Conservation (phyloP, 176 grass and related monocot genomes). For the Oryza longistaminata region DNA sequence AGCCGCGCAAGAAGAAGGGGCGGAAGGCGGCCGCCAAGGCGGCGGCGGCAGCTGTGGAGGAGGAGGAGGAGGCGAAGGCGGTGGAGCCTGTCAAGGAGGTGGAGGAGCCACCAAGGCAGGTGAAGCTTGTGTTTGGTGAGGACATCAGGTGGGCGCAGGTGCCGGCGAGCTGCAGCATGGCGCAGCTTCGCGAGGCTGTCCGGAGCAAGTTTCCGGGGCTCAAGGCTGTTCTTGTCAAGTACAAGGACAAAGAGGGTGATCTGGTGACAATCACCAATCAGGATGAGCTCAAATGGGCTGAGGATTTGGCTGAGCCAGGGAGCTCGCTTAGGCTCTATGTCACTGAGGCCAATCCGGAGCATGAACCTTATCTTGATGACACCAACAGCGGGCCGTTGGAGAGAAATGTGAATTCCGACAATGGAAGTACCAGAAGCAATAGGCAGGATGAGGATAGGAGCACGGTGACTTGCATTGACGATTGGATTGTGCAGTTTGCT, state of each 20-base stretch:
- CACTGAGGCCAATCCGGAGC: slow-evolving; percentile 65
- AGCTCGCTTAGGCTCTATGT: slow-evolving; percentile 76
- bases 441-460: slow-evolving; percentile 53
- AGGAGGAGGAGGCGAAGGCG: slow-evolving; percentile 36
- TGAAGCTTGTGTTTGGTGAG: slow-evolving; percentile 85
- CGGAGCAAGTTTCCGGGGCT: slow-evolving; percentile 71
- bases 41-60: slow-evolving; percentile 28
- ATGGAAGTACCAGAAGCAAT: slow-evolving; percentile 59
- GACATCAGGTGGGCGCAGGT: slow-evolving; percentile 90
- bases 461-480: slow-evolving; percentile 60
- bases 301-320: slow-evolving; percentile 56
- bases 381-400: slow-evolving; percentile 26
- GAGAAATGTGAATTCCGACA: slow-evolving; percentile 53
- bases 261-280: slow-evolving; percentile 90
- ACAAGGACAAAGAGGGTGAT: slow-evolving; percentile 89
- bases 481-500: slow-evolving; percentile 87
- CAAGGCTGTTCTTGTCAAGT: slow-evolving; percentile 78
- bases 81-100: slow-evolving; percentile 35
- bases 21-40: slow-evolving; percentile 25
- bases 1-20: slow-evolving; percentile 60
- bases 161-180: slow-evolving; percentile 63
- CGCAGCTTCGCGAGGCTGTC: slow-evolving; percentile 64
- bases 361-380: slow-evolving; percentile 56
- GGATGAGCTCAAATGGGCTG: slow-evolving; percentile 80
- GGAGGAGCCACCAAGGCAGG: slow-evolving; percentile 54